Base-by-base conservation (phyloP, 2,329 filamentous ascomycete species). In the Fusarium sacchari region DNA sequence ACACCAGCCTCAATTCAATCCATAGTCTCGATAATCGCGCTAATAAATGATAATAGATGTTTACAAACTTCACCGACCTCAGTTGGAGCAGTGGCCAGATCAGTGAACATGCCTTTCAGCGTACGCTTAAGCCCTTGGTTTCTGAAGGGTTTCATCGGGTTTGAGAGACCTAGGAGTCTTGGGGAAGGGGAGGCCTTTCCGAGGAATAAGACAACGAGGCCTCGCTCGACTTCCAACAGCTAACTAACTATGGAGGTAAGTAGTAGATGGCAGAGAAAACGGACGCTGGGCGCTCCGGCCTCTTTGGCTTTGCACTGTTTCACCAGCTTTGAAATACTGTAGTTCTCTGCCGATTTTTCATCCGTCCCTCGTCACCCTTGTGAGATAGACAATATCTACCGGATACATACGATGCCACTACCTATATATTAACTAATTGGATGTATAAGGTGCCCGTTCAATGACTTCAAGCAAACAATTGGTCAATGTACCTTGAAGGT, bases 181-280 rank as follows among this genome's bases (percentile, higher is more conserved):
- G 86, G 87, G 75, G 88, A 32, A 85, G 89, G 89, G 77, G 87
- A 86, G 62, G 87, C 84, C 82, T 78, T 89, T 34, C 86, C 88
- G 64, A 77, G 46, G 22, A 58, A 66, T 24, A 30, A 67, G 75
- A 70, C 36, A 65, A 49, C 62, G 70, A 73, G 39, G 24, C 17
- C 15, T 46, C 39, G 26, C 20, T 46, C 28, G 26, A 20, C 28
- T n/a, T 30, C n/a, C 15, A 49, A 26, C 24, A 36, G 49, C 50
- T 30, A n/a, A n/a, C n/a, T n/a, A n/a, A n/a, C n/a, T n/a, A n/a
- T n/a, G n/a, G n/a, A n/a, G n/a, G n/a, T n/a, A n/a, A n/a, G n/a
- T n/a, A n/a, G n/a, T n/a, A 52, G n/a, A 24, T 36, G n/a, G 18
- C n/a, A 36, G n/a, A 14, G n/a, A 26, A 20, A 28, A 34, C 13